These are phyloP conservation scores for Isatis tinctoria DNA, from an alignment of 345 rosid species.

Conservation along the genomic window DNA sequence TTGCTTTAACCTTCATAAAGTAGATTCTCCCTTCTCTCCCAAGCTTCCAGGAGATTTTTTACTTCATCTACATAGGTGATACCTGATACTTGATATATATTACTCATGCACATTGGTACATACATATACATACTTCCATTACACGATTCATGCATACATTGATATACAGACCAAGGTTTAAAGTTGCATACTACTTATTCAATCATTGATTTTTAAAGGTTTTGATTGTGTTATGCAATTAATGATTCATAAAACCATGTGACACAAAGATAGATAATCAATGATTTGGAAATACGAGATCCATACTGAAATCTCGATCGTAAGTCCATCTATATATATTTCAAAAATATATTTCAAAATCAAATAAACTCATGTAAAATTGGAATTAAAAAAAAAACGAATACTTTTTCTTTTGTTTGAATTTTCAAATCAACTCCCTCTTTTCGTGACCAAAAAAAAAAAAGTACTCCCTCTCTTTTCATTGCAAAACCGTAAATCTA, in stretches of 20 bases:
- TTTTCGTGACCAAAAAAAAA: no score
- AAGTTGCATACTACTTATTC: neutral
- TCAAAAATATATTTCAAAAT: neutral
- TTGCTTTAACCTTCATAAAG: constrained; percentile 14
- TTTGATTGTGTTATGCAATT: neutral
- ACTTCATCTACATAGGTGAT: neutral
- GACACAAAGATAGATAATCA: neutral
- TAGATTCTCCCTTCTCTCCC: constrained; percentile 28
- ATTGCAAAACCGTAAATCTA: neutral
- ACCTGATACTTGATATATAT: neutral
- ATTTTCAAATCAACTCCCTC: neutral
- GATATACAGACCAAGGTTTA: neutral
- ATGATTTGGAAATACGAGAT: neutral
- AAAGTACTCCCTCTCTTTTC: neutral
- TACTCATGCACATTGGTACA: neutral
- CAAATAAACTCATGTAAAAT: neutral
- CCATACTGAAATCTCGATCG: neutral
- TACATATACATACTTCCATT: neutral
- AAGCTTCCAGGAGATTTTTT: constrained; percentile 12
- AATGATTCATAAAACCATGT: neutral
- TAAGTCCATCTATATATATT: neutral
- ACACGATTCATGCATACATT: no score
- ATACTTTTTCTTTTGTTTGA: neutral
- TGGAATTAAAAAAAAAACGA: neutral
- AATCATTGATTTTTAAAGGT: neutral